Evolutionary conservation across 148 eudicot genomes (phyloP).

Genomic region (Rhododendron ferrugineum): DNA sequence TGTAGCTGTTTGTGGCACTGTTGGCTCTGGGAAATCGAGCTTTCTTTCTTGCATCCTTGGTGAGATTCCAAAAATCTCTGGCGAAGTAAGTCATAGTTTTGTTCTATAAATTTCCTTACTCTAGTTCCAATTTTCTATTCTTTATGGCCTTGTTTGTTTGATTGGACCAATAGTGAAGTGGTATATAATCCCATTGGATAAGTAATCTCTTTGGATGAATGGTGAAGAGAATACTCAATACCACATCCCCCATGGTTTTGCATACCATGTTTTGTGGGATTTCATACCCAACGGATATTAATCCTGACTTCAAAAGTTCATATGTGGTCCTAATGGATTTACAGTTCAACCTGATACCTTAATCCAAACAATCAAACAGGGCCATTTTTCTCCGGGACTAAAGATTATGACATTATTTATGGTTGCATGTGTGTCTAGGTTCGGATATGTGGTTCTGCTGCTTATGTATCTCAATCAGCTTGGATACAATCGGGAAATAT

Average conservation of each 20-base stretch:
- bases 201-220: background rate
- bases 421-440: conserved; percentile 47
- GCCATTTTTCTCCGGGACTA: background rate
- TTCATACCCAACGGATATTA: background rate
- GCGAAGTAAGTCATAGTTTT: conserved; percentile 62
- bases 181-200: background rate
- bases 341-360: background rate
- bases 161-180: background rate
- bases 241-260: background rate
- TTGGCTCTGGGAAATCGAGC: conserved; percentile 94
- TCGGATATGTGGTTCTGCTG: conserved; percentile 76
- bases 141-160: background rate
- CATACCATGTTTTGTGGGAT: background rate
- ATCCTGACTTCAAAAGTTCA: background rate
- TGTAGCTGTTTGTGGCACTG: conserved; percentile 90
- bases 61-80: conserved; percentile 82
- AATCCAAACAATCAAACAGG: background rate
- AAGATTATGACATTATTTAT: background rate
- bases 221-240: background rate
- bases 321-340: background rate
- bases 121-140: conserved; percentile 11
- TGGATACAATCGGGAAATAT: conserved; percentile 98
- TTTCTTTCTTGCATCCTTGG: conserved; percentile 93
- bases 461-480: conserved; percentile 97
- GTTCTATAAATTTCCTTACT: conserved; percentile 8